Evolutionary conservation across 2,329 filamentous ascomycete species (phyloP), one percentile per base, ranked within the genome.

Genomic region (Huntiella abstrusa): DNA sequence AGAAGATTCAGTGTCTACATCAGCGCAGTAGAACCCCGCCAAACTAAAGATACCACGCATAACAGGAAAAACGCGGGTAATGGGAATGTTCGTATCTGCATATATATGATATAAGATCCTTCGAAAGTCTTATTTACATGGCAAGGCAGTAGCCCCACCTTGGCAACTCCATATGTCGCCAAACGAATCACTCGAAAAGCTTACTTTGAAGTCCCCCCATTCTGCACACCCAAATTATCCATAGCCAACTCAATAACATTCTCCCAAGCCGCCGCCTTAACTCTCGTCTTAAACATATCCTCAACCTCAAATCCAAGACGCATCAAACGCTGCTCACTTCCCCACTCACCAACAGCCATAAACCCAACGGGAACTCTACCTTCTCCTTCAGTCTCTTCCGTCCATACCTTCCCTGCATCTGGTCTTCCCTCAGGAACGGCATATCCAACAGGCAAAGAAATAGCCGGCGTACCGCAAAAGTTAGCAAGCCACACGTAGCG

Each of bases 311-410:
- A 55, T 0, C 64, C 70, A 49, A 72, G 70, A 38, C 61, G 57
- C 42, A 74, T 50, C 52, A 74, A 53, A 3, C 60, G 57, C 44
- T 67, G 62, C 54, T 74, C 70, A 3, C 60, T 60, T 1, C 65
- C 67, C 70, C 70, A 74, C 53, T 73, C 70, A 0, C 66, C 69
- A 41, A 64, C 68, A 1, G 64, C 69, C 70, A 74, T 73, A 32
- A 74, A 54, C 1, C 70, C 70, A 3, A 73, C 61, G 0, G 70
- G 69, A 0, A 73, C 58, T 49, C 63, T 64, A 0, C 63, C 67
- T 15, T 53, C 28, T 3, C 37, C 34, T 4, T 47, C 52, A 0
- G 56, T 60, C 6, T 60, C 56, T 28, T 55, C 55, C 1, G 55
- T 57, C 1, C 57, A 59, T 0, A 64, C 53, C 1, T 55, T 51